Base-by-base conservation (phyloP, 495 filamentous ascomycete species). In the Hyaloscypha finlandica region DNA sequence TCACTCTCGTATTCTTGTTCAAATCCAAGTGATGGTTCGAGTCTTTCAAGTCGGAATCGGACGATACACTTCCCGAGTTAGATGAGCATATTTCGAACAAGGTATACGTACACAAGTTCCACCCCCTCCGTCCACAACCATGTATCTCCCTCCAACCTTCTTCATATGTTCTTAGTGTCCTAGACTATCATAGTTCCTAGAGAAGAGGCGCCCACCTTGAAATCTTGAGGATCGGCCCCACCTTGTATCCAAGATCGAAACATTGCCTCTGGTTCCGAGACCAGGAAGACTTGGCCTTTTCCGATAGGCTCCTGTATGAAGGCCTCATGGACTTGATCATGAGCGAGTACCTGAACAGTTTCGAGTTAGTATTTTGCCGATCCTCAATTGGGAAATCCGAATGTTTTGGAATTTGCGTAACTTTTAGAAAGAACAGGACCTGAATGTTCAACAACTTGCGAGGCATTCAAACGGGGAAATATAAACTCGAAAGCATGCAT, bases 201-300 rank as follows among this genome's bases (percentile, higher is more conserved):
- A 14, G 12, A 19, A 59, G 59, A 61, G 9, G n/a, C 3, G 8
- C 59, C 19, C 19, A 61, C 54, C 8, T 30, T 29, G 32, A 54
- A 65, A 12, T 65, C 35, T 8, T 51, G 29, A 33, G 29, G 20
- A 16, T 16, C 19, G 1, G 19, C 32, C 1, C 30, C 56, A 11
- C 29, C 16, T 3, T 61, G 42, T 6, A 66, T 32, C 64, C 64
- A 66, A 12, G 56, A 60, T 8, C 64, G 64, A 31, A 66, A 66
- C 55, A 66, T 60, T 25, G 64, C 64, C 12, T 33, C 64, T 6
- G 64, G 64, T 42, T 66, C 64, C 32, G 64, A 66, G 6, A 45
- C 64, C 16, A 66, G 29, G 30, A 54, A 60, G 6, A 66, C 64
- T 54, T 51, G 33, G 11, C 25, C 22, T 8, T 35, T 52, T n/a